Conservation (phyloP, 345 rosid genomes). For the Limnanthes douglasii region DNA sequence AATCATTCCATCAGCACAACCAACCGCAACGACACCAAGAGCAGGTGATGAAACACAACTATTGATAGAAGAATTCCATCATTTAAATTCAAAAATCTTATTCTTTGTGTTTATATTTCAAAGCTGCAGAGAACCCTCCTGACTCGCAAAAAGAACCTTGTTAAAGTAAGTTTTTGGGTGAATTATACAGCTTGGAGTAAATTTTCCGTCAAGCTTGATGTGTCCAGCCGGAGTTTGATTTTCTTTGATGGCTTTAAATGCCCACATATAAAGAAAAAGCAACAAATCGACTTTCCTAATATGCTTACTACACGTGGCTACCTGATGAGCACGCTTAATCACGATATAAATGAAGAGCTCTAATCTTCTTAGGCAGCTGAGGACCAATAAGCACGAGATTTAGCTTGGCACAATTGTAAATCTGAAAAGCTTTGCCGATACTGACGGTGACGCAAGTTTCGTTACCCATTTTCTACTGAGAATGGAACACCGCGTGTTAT, state of each 20-base stretch:
- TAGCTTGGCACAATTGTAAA: constrained; percentile 86
- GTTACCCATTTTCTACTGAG: constrained; percentile 76
- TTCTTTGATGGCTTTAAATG: constrained; percentile 53
- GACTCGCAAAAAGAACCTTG: constrained; percentile 83
- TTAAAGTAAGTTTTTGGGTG: constrained; percentile 93
- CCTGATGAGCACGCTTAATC: constrained; percentile 84
- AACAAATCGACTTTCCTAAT: constrained; percentile 57
- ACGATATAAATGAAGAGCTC: constrained; percentile 77
- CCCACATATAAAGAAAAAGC: constrained; percentile 66
- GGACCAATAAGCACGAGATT: constrained; percentile 71
- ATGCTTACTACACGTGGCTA: constrained; percentile 85
- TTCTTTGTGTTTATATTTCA: constrained; percentile 92
- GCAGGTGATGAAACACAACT: constrained; percentile 92
- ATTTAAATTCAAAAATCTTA: constrained; percentile 63
- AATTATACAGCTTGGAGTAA: constrained; percentile 64
- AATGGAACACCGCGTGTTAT: constrained; percentile 70
- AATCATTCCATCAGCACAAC: constrained; percentile 89
- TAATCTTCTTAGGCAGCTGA: constrained; percentile 71
- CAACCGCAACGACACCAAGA: constrained; percentile 81
- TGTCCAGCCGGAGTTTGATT: constrained; percentile 53
- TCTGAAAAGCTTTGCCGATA: constrained; percentile 88
- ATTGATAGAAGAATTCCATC: constrained; percentile 64
- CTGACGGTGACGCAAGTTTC: constrained; percentile 88
- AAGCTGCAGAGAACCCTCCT: constrained; percentile 78
- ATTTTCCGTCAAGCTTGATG: constrained; percentile 32